Evolutionary conservation across 2,329 filamentous ascomycete genomes (phyloP).

Genomic region (Aspergillus latus): DNA sequence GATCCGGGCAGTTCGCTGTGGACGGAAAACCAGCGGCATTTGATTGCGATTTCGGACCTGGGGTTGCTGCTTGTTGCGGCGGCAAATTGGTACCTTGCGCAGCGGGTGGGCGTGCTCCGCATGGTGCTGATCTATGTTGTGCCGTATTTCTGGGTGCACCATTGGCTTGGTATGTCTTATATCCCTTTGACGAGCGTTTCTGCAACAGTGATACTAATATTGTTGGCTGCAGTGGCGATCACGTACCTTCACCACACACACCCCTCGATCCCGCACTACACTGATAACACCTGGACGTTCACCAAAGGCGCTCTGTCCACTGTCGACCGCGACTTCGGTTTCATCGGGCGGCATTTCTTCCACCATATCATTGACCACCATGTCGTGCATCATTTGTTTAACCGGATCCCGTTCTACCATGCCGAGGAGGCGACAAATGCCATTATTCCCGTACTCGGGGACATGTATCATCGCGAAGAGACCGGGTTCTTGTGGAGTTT

Average conservation of each 20-base stretch:
- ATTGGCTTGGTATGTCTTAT: constrained; percentile 61
- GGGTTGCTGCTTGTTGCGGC: constrained; percentile 56
- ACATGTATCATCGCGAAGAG: constrained; percentile 45
- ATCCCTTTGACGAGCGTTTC: not conserved
- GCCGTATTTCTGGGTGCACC: constrained; percentile 69
- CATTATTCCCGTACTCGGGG: constrained; percentile 57
- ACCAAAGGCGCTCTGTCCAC: constrained; percentile 63
- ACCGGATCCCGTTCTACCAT: constrained; percentile 62
- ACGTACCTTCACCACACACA: constrained; percentile 75
- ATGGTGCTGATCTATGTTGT: constrained; percentile 61
- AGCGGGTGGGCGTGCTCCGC: constrained; percentile 56
- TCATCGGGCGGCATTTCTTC: constrained; percentile 64
- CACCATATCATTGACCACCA: constrained; percentile 66
- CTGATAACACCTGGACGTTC: constrained; percentile 60
- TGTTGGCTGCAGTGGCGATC: constrained; percentile 58
- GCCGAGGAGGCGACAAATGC: constrained; percentile 60
- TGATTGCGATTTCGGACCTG: constrained; percentile 60
- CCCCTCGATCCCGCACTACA: constrained; percentile 57
- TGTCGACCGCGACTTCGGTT: constrained; percentile 65
- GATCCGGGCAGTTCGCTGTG: constrained; percentile 63
- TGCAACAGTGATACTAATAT: not conserved
- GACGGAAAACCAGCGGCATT: constrained; percentile 56
- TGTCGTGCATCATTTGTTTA: constrained; percentile 63
- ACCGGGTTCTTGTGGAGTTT: constrained; percentile 7
- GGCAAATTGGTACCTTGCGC: constrained; percentile 53